Conservation (phyloP, 768 basidiomycete species). For the Daedaleopsis nitida region DNA sequence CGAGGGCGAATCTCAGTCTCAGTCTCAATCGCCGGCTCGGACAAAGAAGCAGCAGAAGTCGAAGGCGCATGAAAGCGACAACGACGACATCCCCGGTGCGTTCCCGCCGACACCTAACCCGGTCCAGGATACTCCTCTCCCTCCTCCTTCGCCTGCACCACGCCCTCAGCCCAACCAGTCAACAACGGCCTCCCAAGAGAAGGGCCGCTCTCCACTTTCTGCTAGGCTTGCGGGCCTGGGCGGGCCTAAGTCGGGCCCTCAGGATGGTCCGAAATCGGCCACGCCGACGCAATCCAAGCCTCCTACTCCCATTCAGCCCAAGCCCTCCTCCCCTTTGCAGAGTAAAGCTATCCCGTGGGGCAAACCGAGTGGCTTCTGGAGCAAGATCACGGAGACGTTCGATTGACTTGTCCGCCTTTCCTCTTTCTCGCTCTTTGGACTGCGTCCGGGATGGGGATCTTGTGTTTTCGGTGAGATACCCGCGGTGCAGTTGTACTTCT, state of each 20-base stretch:
- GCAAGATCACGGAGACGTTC: neutral
- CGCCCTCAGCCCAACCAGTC: neutral
- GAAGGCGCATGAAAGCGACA: neutral
- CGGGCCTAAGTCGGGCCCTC: neutral
- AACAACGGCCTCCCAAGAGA: neutral
- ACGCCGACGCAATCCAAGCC: neutral
- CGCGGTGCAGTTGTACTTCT: neutral
- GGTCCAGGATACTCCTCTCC: neutral
- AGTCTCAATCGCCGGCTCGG: too few relatives aligned
- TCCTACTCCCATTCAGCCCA: neutral
- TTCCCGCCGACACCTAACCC: constrained; percentile 1
- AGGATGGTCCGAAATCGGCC: neutral
- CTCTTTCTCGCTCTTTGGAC: neutral
- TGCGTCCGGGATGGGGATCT: neutral
- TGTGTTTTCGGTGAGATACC: neutral
- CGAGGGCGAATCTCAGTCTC: too few relatives aligned
- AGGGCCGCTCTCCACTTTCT: neutral
- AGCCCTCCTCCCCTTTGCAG: neutral
- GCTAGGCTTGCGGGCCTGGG: neutral
- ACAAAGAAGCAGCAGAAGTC: neutral
- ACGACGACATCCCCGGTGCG: constrained; percentile 2
- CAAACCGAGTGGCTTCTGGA: neutral
- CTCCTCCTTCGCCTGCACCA: neutral
- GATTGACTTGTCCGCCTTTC: neutral
- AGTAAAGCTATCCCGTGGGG: neutral